Percentiles rank a stretch among this genome's conserved stretches.
Evolutionary conservation across 768 basidiomycete species (phyloP).

Genomic region (Pilatotrama ljubarskyi): DNA sequence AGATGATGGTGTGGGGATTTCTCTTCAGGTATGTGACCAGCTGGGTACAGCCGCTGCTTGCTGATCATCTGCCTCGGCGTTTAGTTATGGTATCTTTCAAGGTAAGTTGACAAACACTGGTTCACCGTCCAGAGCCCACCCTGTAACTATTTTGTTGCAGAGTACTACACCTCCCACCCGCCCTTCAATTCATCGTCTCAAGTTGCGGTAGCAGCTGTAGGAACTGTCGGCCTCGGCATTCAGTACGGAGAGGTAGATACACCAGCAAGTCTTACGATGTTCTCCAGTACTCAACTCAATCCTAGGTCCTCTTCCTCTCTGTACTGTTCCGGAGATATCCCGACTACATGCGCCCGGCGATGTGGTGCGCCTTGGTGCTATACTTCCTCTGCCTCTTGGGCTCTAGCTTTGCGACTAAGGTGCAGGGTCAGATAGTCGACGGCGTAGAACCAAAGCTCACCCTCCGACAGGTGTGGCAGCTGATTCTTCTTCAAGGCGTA

Average conservation of each 20-base stretch:
- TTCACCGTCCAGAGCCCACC: not conserved
- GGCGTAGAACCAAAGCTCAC: not conserved
- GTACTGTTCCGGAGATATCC: constrained; percentile 24
- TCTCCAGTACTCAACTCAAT: not conserved
- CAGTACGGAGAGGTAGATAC: constrained; percentile 23
- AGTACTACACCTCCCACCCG: constrained; percentile 25
- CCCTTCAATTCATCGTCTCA: constrained; percentile 22
- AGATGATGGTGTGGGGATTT: constrained; percentile 28
- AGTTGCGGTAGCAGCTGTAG: constrained; percentile 22
- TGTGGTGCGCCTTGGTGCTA: constrained; percentile 21
- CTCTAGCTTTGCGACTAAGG: constrained; percentile 26
- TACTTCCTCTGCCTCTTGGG: constrained; percentile 19
- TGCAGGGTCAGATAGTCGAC: not conserved
- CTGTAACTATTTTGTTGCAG: not conserved
- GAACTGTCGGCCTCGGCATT: constrained; percentile 22
- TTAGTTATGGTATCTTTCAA: constrained; percentile 28
- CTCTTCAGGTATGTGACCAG: constrained; percentile 16
- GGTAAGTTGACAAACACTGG: not conserved
- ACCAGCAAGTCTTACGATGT: no score
- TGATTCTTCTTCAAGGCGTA: constrained; percentile 27
- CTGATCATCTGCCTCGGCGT: not conserved
- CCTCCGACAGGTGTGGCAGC: constrained; percentile 23
- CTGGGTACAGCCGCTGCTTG: no score
- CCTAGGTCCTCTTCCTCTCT: constrained; percentile 18
- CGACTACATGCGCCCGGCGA: constrained; percentile 20